Percentiles rank a stretch among this genome's conserved stretches.
Conservation (phyloP, 1,284 basidiomycete genomes). For the Leccinum fallax region DNA sequence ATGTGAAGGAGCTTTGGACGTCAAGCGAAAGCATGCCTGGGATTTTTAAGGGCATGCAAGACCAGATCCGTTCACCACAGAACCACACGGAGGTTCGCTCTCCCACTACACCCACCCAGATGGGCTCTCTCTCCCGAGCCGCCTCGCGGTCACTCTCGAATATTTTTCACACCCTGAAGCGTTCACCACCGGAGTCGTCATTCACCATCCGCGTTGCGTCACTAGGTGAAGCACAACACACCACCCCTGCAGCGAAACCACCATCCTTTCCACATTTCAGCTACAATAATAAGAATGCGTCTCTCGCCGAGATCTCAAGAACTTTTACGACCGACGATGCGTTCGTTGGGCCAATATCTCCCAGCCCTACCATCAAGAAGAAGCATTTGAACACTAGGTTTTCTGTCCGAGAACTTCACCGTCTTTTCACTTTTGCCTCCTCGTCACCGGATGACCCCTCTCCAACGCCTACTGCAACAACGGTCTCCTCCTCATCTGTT, state of each 20-base stretch:
- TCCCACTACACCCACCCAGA: too few species aligned
- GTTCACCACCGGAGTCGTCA: slow-evolving; percentile 13
- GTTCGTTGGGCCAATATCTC: slow-evolving; percentile 12
- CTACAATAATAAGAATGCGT: slow-evolving; percentile 10
- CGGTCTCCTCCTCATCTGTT: not conserved
- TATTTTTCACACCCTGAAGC: slow-evolving; percentile 26
- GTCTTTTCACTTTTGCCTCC: slow-evolving; percentile 36
- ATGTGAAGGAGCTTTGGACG: slow-evolving; percentile 42
- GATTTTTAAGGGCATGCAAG: slow-evolving; percentile 28
- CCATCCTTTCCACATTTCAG: slow-evolving; percentile 9
- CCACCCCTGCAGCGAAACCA: slow-evolving; percentile 1
- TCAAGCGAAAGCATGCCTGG: slow-evolving; percentile 35
- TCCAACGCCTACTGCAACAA: slow-evolving; percentile 3
- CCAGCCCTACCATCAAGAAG: slow-evolving; percentile 22
- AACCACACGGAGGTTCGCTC: too few species aligned
- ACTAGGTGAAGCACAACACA: slow-evolving; percentile 5
- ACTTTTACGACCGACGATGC: slow-evolving; percentile 24
- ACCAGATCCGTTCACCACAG: slow-evolving; percentile 2
- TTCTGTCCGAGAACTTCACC: slow-evolving; percentile 38
- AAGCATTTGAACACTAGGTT: slow-evolving; percentile 18
- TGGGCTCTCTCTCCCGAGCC: slow-evolving; percentile 17
- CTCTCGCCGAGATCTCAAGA: slow-evolving; percentile 11
- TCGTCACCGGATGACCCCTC: slow-evolving; percentile 33
- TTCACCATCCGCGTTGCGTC: slow-evolving; percentile 7
- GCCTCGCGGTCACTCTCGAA: slow-evolving; percentile 30